phyloP scores from a whole-genome alignment of 441 rosid genomes.

The Melastoma candidum region DNA sequence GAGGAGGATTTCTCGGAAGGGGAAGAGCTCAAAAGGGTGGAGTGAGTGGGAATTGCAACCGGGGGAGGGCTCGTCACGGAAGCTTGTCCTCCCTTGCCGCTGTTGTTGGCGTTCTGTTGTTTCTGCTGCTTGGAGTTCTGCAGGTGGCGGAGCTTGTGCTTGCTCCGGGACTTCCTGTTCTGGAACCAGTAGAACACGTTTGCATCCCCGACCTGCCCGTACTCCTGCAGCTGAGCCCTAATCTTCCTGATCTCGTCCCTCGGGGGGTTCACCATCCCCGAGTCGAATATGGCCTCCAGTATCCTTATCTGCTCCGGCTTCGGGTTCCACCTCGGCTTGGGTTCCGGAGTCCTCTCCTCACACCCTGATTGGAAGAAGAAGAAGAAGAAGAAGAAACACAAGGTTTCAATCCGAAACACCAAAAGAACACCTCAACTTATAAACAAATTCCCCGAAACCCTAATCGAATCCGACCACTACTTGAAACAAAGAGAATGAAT shows the following conservation, averaged over 20 bases:
- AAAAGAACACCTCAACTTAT: neutral
- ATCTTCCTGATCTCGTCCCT: conserved; percentile 93
- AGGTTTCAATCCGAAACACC: neutral
- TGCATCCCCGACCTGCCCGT: conserved; percentile 98
- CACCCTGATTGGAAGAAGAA: conserved; percentile 41
- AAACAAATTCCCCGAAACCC: neutral
- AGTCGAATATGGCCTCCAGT: conserved; percentile 92
- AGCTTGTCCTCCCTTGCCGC: conserved; percentile 7
- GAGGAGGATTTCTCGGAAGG: conserved; percentile 50
- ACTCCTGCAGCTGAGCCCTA: conserved; percentile 84
- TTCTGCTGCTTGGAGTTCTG: conserved; percentile 41
- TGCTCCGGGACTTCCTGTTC: conserved; percentile 92
- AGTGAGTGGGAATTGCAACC: conserved; percentile 19
- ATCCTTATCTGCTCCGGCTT: conserved; percentile 96
- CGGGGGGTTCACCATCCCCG: conserved; percentile 98
- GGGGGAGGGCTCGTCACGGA: conserved; percentile 17
- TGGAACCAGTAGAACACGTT: conserved; percentile 99
- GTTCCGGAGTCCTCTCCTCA: conserved; percentile 95
- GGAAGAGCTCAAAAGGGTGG: conserved; percentile 54
- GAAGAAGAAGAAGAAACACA: neutral
- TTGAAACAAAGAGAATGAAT: neutral
- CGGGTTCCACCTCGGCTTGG: conserved; percentile 98
- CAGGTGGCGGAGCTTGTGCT: conserved; percentile 75
- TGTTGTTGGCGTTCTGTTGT: conserved; percentile 11
- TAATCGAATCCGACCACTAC: neutral